phyloP scores from a whole-genome alignment of 2,329 filamentous ascomycete genomes.

The Mycosphaerella arachidis region DNA sequence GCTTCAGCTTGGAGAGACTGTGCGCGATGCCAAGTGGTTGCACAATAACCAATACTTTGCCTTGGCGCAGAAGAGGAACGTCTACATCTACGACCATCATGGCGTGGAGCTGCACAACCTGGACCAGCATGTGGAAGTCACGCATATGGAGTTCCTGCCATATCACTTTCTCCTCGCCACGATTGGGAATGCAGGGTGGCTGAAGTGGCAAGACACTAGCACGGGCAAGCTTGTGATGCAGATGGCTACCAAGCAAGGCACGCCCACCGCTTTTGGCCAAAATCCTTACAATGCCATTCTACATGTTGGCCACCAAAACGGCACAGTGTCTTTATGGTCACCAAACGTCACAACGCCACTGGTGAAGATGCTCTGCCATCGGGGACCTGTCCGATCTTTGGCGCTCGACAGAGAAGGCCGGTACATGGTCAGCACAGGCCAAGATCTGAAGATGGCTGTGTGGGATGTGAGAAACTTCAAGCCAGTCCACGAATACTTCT shows the following conservation, averaged over 20 bases:
- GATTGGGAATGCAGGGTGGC: slow-evolving; percentile 72
- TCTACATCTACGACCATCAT: slow-evolving; percentile 90
- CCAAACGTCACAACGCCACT: slow-evolving; percentile 82
- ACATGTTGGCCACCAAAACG: slow-evolving; percentile 91
- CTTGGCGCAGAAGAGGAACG: slow-evolving; percentile 91
- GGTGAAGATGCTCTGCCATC: slow-evolving; percentile 86
- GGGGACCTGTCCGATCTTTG: slow-evolving; percentile 78
- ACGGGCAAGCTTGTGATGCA: slow-evolving; percentile 87
- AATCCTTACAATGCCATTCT: slow-evolving; percentile 91
- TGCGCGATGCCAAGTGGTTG: slow-evolving; percentile 84
- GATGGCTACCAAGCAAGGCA: slow-evolving; percentile 76
- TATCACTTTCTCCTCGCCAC: slow-evolving; percentile 94
- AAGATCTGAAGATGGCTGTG: slow-evolving; percentile 86
- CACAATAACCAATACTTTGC: slow-evolving; percentile 95
- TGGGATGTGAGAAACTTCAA: slow-evolving; percentile 96
- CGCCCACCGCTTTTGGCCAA: slow-evolving; percentile 76
- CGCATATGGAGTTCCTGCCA: slow-evolving; percentile 90
- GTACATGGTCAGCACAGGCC: slow-evolving; percentile 92
- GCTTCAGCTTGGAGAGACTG: slow-evolving; percentile 82
- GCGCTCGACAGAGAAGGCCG: slow-evolving; percentile 83
- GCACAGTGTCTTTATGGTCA: slow-evolving; percentile 91
- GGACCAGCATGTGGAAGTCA: slow-evolving; percentile 83
- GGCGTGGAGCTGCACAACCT: slow-evolving; percentile 91
- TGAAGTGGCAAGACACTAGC: slow-evolving; percentile 93
- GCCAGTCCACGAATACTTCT: slow-evolving; percentile 85